These are phyloP conservation scores for Wickerhamiella nectarea DNA, from an alignment of 805 yeast species.

Conservation along the genomic window DNA sequence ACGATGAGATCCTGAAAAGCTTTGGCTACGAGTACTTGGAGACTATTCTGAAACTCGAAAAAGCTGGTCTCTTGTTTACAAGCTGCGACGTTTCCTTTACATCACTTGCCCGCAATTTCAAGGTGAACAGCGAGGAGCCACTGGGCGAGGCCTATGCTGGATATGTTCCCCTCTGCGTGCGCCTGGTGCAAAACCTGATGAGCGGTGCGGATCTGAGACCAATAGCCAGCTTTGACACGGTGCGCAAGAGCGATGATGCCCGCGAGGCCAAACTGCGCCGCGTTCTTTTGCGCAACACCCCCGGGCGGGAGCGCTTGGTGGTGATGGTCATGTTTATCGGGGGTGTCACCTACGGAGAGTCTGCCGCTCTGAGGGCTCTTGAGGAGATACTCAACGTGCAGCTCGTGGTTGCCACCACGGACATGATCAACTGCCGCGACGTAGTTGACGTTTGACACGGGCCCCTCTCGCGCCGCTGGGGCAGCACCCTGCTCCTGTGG, in stretches of 20 bases:
- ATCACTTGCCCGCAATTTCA: conserved; percentile 20
- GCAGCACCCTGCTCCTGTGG: no score
- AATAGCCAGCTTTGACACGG: conserved; percentile 15
- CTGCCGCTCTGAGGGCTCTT: conserved; percentile 53
- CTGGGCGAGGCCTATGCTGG: conserved; percentile 45
- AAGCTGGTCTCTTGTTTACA: conserved; percentile 34
- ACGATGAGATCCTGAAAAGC: conserved; percentile 40
- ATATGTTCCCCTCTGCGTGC: conserved; percentile 57
- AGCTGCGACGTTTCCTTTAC: conserved; percentile 23
- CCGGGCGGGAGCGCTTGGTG: conserved; percentile 23
- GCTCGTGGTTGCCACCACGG: conserved; percentile 36
- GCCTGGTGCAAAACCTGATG: conserved; percentile 59
- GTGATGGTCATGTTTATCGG: conserved; percentile 54
- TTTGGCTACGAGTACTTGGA: conserved; percentile 48
- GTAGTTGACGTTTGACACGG: neutral
- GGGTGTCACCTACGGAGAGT: conserved; percentile 76
- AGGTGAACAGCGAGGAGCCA: conserved; percentile 22
- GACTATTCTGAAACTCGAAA: conserved; percentile 36
- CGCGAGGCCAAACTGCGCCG: conserved; percentile 26
- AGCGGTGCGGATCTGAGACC: conserved; percentile 19
- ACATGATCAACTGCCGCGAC: conserved; percentile 31
- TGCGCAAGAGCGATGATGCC: conserved; percentile 13
- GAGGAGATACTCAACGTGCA: conserved; percentile 27
- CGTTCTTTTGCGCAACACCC: conserved; percentile 23
- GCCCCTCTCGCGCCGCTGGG: no score